These are phyloP conservation scores for Miscanthus lutarioriparius DNA, from an alignment of 176 grass and related monocot genomes.

Conservation along the genomic window DNA sequence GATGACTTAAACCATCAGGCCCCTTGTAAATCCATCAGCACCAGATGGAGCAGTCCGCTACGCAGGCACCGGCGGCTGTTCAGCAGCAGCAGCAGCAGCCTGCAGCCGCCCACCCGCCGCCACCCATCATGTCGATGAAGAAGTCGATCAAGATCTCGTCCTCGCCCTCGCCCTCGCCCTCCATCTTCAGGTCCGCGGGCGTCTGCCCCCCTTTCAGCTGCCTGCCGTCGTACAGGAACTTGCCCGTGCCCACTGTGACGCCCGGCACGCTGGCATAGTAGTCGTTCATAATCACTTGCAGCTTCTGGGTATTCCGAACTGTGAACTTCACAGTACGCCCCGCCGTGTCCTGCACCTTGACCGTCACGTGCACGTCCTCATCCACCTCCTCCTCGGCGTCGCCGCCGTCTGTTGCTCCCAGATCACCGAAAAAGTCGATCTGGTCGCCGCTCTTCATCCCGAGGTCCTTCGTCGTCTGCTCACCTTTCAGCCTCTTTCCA, in stretches of 20 bases:
- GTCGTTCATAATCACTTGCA: conserved; percentile 25
- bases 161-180: conserved; percentile 29
- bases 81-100: neutral
- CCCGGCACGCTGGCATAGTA: conserved; percentile 24
- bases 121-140: conserved; percentile 21
- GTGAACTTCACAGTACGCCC: neutral
- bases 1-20: neutral
- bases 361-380: conserved; percentile 34
- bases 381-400: neutral
- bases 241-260: neutral
- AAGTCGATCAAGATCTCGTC: conserved; percentile 36
- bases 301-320: conserved; percentile 15
- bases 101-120: neutral
- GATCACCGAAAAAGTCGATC: neutral
- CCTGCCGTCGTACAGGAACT: conserved; percentile 28
- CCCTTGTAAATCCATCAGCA: neutral
- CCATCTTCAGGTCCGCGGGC: conserved; percentile 22
- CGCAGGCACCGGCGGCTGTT: neutral
- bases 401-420: neutral
- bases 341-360: conserved; percentile 30
- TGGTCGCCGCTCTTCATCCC: neutral
- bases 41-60: neutral
- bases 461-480: neutral
- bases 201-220: conserved; percentile 21
- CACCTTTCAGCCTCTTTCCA: neutral